Base-by-base conservation (phyloP, 2,329 filamentous ascomycete genomes). In the Geosmithia putterillii region DNA sequence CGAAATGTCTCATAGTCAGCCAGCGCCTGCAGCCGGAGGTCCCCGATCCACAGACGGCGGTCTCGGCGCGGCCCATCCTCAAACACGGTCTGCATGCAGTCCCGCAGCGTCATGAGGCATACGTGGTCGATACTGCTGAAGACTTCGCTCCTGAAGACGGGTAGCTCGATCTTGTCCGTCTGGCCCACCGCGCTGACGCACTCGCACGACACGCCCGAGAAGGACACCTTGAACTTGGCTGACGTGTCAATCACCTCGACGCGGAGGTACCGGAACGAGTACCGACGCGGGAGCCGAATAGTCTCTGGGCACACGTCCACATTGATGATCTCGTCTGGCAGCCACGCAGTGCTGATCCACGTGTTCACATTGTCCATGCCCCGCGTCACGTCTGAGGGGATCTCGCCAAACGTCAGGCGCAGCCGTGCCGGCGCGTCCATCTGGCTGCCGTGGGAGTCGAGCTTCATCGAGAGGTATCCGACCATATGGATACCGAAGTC, bases 11-110 rank as follows among this genome's bases (percentile, higher is more conserved):
- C 55, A 45, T 63, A 63, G 44, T 62, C 62, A 6, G 59, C 55
- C 15, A 62, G 47, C 1, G 59, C 59, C 42, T 63, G 59, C 12
- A 63, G 53, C 14, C 59, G 52, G 5, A 63, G 44, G 40, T 63
- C 60, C 1, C 60, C 60, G n/a, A 57, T 51, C 60, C 60, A 63
- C 9, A 63, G 46, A 15, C 60, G 50, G n/a, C 59, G 48, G 42
- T 63, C 60, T 23, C 60, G 50, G n/a, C 60, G 48, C 10, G 59
- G 60, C 2, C 60, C 59, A 23, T 63, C 60, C 44, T 63, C 60
- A 43, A 62, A 63, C 15, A 63, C 59, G 12, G 59, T 59, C 44
- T 62, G 59, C 60, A 63, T 62, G 44, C 60, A 63, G 43, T 62
- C 55, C n/a, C 59, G 47, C 2, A 63, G 50, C 7, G 60, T 62